phyloP scores from a whole-genome alignment of 1,284 basidiomycete genomes.

The Pascua guehoae region DNA sequence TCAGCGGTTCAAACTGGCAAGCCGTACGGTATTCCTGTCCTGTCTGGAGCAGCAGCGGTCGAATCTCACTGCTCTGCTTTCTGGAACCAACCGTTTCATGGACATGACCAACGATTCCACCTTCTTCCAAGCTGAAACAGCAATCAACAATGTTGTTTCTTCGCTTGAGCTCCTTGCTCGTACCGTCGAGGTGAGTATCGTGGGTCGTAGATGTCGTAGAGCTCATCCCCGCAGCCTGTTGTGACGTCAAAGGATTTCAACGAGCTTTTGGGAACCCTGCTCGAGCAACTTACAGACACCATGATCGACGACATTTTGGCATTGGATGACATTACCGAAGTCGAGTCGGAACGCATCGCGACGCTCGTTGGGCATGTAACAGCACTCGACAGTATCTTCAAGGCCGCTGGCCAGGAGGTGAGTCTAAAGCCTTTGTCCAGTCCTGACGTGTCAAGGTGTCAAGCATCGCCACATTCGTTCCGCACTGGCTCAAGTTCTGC shows the following conservation, averaged over 20 bases:
- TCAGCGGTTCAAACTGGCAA: conserved; percentile 55
- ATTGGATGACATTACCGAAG: conserved; percentile 83
- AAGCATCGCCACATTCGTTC: conserved; percentile 59
- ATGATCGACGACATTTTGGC: conserved; percentile 73
- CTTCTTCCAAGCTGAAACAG: conserved; percentile 1
- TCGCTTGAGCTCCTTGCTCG: too few relatives aligned
- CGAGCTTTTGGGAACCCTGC: conserved; percentile 63
- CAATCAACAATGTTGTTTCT: conserved; percentile 27
- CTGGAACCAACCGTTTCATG: conserved; percentile 66
- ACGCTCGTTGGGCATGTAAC: conserved; percentile 75
- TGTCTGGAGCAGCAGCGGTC: conserved; percentile 61
- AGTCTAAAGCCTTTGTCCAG: too few relatives aligned
- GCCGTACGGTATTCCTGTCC: conserved; percentile 65
- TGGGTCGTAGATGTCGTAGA: too few relatives aligned
- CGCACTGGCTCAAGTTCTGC: conserved; percentile 91
- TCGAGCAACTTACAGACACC: conserved; percentile 66
- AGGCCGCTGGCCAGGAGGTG: neutral
- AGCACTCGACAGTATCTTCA: conserved; percentile 74
- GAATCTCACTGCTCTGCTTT: conserved; percentile 55
- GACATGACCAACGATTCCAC: conserved; percentile 68
- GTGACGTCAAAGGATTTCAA: neutral
- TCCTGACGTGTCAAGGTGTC: conserved; percentile 15
- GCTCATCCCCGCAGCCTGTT: too few relatives aligned
- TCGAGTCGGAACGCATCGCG: conserved; percentile 78
- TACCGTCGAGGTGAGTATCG: too few relatives aligned